Evolutionary conservation across 495 filamentous ascomycete genomes (phyloP), one percentile per base, ranked within the genome.

Genomic region (Penicillium goetzii): DNA sequence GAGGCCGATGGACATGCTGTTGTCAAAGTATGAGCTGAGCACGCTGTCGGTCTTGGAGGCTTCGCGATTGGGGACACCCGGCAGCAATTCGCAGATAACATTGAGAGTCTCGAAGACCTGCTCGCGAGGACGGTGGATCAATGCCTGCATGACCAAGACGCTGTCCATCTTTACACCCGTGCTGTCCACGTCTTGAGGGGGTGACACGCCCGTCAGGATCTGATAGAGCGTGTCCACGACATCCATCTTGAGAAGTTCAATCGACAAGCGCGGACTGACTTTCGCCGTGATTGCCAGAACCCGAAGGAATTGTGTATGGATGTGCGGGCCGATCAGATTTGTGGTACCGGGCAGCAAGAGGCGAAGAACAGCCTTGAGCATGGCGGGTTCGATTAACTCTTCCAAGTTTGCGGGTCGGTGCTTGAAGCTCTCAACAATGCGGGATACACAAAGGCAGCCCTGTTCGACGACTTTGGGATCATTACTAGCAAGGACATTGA

Each of bases 381-480:
- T 84, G 60, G 91, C 91, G 6, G 90, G 86, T 65, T 89, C 93
- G 57, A 98, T 89, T 30, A 99, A 85, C 72, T 96, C 91, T 78
- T 98, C 96, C 21, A 99, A 80, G 73, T 93, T 96, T 60, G 86
- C 85, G 38, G 93, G 84, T 30, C 93, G 86, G 67, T 93, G 85
- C 69, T 89, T 92, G 81, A 97, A 99, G 75, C 94, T 97, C 78
- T 98, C 93, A 17, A 97, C 92, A 59, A 99, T 93, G 34, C 96
- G 84, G n/a, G 92, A 95, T 28, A 99, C 94, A 74, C 96, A 99
- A 4, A 97, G 84, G 14, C 93, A 97, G 14, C 90, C 94, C 75
- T 99, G 92, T 73, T 99, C 96, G 30, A 99, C 92, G 12, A 99
- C 96, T 62, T 92, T 92, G 61, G 97, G 95, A 68, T 99, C 96